phyloP scores from a whole-genome alignment of 495 filamentous ascomycete genomes.

The Bryoglossum gracile region DNA sequence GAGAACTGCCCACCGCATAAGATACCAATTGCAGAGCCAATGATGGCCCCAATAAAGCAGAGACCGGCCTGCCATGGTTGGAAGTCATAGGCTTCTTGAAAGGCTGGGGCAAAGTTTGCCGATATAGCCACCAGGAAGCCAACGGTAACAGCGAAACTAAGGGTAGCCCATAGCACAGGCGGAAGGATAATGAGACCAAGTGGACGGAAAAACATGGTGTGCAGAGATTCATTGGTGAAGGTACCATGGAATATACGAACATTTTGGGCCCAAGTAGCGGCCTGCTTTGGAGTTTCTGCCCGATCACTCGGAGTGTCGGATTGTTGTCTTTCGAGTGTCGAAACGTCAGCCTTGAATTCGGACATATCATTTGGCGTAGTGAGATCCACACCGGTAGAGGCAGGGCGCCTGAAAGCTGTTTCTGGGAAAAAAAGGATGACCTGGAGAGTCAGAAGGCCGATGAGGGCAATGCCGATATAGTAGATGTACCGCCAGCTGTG shows the following conservation, averaged over 20 bases:
- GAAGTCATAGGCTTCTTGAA: slow-evolving; percentile 35
- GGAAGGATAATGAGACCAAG: slow-evolving; percentile 39
- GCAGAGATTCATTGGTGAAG: slow-evolving; percentile 36
- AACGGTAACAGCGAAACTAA: slow-evolving; percentile 42
- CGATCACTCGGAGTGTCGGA: background rate
- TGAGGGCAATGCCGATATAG: slow-evolving; percentile 36
- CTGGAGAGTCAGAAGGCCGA: slow-evolving; percentile 36
- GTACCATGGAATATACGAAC: slow-evolving; percentile 30
- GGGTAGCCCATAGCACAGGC: slow-evolving; percentile 41
- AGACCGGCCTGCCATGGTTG: slow-evolving; percentile 41
- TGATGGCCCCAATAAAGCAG: slow-evolving; percentile 37
- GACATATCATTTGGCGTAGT: background rate
- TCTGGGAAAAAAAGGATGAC: slow-evolving; percentile 44
- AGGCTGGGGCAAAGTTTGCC: slow-evolving; percentile 43
- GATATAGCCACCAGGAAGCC: slow-evolving; percentile 45
- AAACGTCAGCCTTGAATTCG: background rate
- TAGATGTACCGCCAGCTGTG: slow-evolving; percentile 43
- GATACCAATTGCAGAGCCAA: slow-evolving; percentile 43
- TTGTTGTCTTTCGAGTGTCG: background rate
- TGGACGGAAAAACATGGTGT: slow-evolving; percentile 38
- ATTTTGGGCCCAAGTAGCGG: slow-evolving; percentile 22
- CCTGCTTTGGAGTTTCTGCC: background rate
- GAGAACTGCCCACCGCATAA: slow-evolving; percentile 39
- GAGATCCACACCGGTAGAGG: background rate
- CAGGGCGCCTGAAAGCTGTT: slow-evolving; percentile 33